These are phyloP conservation scores for Physcomitrium patens DNA, from an alignment of 225 moss, liverwort and hornwort species.

Conservation along the genomic window DNA sequence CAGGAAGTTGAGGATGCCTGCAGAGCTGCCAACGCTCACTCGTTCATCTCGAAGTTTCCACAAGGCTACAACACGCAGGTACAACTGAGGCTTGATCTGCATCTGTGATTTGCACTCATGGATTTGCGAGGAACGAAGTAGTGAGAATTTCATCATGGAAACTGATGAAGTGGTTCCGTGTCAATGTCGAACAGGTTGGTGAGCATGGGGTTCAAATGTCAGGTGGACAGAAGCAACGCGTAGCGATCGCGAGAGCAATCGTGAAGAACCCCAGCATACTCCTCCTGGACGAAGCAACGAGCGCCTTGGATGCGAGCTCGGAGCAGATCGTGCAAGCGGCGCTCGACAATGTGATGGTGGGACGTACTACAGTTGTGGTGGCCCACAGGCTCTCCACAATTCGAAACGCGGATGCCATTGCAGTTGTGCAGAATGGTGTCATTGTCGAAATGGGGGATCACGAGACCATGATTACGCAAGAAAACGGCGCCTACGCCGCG, in stretches of 20 bases:
- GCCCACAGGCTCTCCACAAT: conserved; percentile 68
- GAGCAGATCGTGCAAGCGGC: conserved; percentile 68
- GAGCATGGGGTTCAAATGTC: conserved; percentile 73
- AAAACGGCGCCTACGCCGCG: conserved; percentile 41
- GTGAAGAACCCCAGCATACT: conserved; percentile 65
- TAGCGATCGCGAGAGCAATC: conserved; percentile 68
- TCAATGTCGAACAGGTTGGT: conserved; percentile 44
- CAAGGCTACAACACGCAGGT: conserved; percentile 57
- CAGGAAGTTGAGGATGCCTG: conserved; percentile 55
- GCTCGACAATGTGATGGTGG: conserved; percentile 54
- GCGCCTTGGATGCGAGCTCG: conserved; percentile 62
- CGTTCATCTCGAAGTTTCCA: conserved; percentile 58
- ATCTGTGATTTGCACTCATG: neutral
- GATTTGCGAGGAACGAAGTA: neutral
- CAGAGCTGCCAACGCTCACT: conserved; percentile 51
- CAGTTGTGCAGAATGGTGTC: conserved; percentile 46
- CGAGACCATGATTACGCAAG: conserved; percentile 38
- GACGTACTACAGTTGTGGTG: conserved; percentile 61
- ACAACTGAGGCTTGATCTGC: neutral
- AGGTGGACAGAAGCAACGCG: conserved; percentile 75
- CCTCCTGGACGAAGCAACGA: conserved; percentile 70
- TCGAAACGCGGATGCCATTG: conserved; percentile 50
- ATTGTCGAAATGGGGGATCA: conserved; percentile 61
- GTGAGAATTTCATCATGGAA: neutral
- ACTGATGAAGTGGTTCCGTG: neutral